Percentiles rank a stretch among this genome's conserved stretches.
Conservation (phyloP, 1,284 basidiomycete species). For the Cutaneotrichosporon dermatis region DNA sequence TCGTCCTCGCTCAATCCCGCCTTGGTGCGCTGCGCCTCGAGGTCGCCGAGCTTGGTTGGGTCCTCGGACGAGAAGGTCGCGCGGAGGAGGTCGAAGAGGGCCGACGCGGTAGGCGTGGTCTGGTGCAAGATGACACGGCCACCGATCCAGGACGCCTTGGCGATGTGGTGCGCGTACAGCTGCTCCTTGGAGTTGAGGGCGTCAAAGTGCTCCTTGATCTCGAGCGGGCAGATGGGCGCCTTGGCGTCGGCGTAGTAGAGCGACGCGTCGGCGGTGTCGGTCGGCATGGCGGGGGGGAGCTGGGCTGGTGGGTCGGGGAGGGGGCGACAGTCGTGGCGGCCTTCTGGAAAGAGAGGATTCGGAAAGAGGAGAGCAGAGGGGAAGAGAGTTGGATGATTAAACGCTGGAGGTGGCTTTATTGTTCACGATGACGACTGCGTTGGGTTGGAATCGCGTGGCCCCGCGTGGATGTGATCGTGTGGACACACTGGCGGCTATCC, state of each 20-base stretch:
- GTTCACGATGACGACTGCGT: no score
- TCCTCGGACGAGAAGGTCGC: conserved; percentile 4
- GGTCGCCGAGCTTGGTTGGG: conserved; percentile 11
- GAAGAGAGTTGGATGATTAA: no score
- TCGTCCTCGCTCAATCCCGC: conserved; percentile 11
- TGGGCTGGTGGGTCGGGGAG: no score
- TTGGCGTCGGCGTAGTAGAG: conserved; percentile 21
- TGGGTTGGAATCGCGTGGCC: no score
- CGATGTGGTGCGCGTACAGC: conserved; percentile 20
- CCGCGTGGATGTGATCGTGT: no score
- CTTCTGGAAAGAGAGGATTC: no score
- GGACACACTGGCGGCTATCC: no score
- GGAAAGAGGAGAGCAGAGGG: no score
- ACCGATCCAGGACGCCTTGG: conserved; percentile 16
- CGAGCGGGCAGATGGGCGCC: conserved; percentile 22
- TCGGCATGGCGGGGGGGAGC: background rate
- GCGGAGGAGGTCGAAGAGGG: conserved; percentile 17
- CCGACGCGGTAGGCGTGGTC: conserved; percentile 15
- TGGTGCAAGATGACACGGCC: conserved; percentile 19
- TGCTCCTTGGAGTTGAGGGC: conserved; percentile 13
- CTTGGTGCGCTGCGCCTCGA: conserved; percentile 3
- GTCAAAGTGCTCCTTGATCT: conserved; percentile 19
- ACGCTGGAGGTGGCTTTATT: no score
- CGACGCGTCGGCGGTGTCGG: background rate
- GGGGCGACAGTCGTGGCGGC: no score